A percentile compares a stretch with the other conserved stretches of the same genome.
Conservation (phyloP, 139 green algal species). For the Tetradesmus lagerheimii region DNA sequence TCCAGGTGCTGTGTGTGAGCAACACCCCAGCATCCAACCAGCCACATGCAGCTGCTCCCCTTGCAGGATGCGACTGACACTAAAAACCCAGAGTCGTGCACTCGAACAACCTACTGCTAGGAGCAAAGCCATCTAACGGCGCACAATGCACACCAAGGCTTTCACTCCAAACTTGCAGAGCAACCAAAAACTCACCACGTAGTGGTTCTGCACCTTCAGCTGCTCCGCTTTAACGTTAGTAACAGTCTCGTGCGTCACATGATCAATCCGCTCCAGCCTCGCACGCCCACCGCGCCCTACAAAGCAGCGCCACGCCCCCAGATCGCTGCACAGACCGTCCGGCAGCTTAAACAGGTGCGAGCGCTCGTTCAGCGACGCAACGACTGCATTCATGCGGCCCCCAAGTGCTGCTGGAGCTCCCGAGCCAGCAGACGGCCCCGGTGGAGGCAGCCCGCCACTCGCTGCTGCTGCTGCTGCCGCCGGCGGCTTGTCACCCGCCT, state of each 20-base stretch:
- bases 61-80: neutral
- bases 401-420: neutral
- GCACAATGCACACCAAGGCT: neutral
- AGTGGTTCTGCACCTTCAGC: constrained; percentile 18
- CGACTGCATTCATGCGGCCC: constrained; percentile 33
- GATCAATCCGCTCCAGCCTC: constrained; percentile 60
- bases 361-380: neutral
- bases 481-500: neutral
- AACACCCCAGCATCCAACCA: neutral
- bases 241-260: constrained; percentile 50
- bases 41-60: neutral
- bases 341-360: constrained; percentile 19
- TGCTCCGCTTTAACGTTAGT: neutral
- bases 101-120: too few relatives aligned
- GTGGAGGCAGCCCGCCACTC: neutral
- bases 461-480: neutral
- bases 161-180: too few relatives aligned
- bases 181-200: neutral
- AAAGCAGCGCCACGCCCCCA: constrained; percentile 47
- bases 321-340: neutral
- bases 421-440: neutral
- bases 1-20: too few relatives aligned
- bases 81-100: too few relatives aligned
- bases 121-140: too few relatives aligned
- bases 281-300: constrained; percentile 70